Evolutionary conservation across 2,329 filamentous ascomycete species (phyloP).

Genomic region (Colletotrichum lini): DNA sequence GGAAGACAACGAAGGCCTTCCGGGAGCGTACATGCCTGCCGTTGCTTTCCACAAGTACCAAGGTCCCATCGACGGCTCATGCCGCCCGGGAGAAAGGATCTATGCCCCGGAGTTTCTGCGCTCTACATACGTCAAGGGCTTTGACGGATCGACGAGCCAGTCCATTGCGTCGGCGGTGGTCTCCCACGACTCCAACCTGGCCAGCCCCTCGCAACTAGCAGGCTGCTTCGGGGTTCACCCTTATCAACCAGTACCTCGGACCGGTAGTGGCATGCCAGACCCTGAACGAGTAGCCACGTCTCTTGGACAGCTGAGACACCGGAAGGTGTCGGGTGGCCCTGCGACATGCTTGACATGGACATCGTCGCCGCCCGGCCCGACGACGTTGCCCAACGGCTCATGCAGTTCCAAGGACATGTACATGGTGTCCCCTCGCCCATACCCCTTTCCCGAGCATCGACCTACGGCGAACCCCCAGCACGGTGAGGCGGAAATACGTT

Average conservation of each 20-base stretch:
- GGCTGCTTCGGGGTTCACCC: background rate
- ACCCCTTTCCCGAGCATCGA: background rate
- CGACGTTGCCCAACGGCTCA: background rate
- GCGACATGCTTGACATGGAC: background rate
- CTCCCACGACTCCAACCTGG: background rate
- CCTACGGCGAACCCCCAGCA: background rate
- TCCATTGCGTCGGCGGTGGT: background rate
- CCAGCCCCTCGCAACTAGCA: no score
- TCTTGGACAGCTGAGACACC: background rate
- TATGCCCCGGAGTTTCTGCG: background rate
- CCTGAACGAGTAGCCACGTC: background rate
- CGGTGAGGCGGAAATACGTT: background rate
- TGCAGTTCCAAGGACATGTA: background rate
- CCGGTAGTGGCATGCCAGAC: no score
- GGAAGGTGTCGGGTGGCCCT: background rate
- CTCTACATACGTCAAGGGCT: background rate
- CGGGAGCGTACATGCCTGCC: background rate
- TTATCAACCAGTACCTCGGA: background rate
- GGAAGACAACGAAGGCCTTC: no score
- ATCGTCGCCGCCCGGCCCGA: background rate
- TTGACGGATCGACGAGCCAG: background rate
- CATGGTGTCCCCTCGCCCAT: background rate
- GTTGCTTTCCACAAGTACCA: background rate
- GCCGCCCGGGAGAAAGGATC: background rate
- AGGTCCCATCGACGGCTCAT: background rate